Base-by-base conservation (phyloP, 2,329 filamentous ascomycete genomes). In the Cladosporium sp. region DNA sequence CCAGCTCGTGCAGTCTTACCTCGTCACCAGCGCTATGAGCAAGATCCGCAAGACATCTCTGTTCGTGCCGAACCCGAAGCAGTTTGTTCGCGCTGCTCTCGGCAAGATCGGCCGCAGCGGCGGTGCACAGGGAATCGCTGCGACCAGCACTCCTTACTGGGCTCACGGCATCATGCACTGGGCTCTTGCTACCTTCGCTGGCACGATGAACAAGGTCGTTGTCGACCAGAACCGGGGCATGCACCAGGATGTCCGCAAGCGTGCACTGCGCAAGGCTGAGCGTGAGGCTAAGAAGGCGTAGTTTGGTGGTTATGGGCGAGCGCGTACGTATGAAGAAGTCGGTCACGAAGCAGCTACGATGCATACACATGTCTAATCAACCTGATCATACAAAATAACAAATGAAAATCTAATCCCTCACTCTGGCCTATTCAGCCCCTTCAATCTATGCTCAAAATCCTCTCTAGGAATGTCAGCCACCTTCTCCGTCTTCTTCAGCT, bases 1-100 rank as follows among this genome's bases (percentile, higher is more conserved):
- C n/a, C 85, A 97, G 70, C 82, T 97, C 43, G 85, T 95, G 22
- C 81, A 97, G 60, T 90, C 87, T 61, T 95, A 99, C 70, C 82
- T 99, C 42, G 88, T 99, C 63, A 95, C 90, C 4, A 92, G 89
- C 1, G 89, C 92, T 64, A 99, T 99, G 93, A 92, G 87, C 72
- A 99, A 99, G 79, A 83, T 99, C 61, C 86, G 89, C 62, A 86
- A 85, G 51, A 76, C 89, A 0, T 92, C 82, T 56, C 71, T 84
- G 40, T 74, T 90, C 51, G 86, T 97, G 40, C 93, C 93, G 8
- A 89, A 79, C 53, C 87, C 92, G 12, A 86, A 85, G 68, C 75
- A 79, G 48, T 97, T 97, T 68, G 93, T 99, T 51, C 82, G 80
- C 61, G 76, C 88, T 6, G 82, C 86, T 0, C 74, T 99, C 52